phyloP scores from a whole-genome alignment of 371 early-diverging fungal species.

The Mucor lusitanicus region DNA sequence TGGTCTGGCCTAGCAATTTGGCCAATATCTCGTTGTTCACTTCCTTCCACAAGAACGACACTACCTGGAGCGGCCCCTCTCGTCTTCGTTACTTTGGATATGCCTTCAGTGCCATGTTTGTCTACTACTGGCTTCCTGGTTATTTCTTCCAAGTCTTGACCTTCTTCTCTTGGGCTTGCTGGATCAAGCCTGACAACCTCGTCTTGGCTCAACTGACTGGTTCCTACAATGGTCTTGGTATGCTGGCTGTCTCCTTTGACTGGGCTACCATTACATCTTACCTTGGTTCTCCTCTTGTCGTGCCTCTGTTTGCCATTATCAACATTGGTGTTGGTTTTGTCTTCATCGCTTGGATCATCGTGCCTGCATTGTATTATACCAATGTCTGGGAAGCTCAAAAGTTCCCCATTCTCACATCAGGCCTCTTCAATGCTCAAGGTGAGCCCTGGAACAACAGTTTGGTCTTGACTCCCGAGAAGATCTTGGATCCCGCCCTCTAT shows the following conservation, averaged over 20 bases:
- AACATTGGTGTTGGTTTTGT: conserved; percentile 72
- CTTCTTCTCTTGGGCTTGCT: conserved; percentile 76
- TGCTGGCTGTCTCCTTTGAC: conserved; percentile 71
- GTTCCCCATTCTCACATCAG: conserved; percentile 61
- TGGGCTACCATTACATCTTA: conserved; percentile 75
- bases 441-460: conserved; percentile 52
- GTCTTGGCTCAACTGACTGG: conserved; percentile 63
- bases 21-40: conserved; percentile 74
- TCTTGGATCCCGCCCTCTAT: conserved; percentile 65
- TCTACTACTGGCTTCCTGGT: conserved; percentile 81
- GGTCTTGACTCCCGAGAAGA: conserved; percentile 57
- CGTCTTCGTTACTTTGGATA: conserved; percentile 71
- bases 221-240: conserved; percentile 69
- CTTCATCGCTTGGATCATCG: conserved; percentile 74
- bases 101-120: conserved; percentile 55
- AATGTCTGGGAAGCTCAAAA: conserved; percentile 67
- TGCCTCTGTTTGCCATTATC: conserved; percentile 72
- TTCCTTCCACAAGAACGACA: conserved; percentile 66
- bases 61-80: conserved; percentile 48
- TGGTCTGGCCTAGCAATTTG: conserved; percentile 86
- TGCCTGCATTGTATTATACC: conserved; percentile 70
- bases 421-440: conserved; percentile 51
- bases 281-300: conserved; percentile 67
- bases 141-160: conserved; percentile 73
- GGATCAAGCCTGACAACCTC: conserved; percentile 62